Percentiles rank a stretch among this genome's conserved stretches.
Evolutionary conservation across 2,329 filamentous ascomycete species (phyloP).

Genomic region (Penicillium rolfsii): DNA sequence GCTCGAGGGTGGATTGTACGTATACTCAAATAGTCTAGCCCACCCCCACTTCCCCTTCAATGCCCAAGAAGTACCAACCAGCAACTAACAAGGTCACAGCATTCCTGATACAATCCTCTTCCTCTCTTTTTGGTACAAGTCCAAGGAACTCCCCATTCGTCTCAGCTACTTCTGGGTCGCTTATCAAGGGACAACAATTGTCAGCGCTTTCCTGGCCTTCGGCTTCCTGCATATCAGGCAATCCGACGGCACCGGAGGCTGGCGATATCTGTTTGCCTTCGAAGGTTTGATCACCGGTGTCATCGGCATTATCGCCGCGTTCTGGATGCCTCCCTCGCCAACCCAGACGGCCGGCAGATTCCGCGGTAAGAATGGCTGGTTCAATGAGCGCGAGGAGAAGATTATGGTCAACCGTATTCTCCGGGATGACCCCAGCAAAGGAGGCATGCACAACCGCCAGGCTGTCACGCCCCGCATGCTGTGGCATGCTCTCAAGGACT

Average conservation of each 20-base stretch:
- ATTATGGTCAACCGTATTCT: conserved; percentile 70
- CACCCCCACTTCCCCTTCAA: no score
- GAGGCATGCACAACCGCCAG: conserved; percentile 65
- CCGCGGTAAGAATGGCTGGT: conserved; percentile 67
- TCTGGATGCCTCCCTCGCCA: conserved; percentile 67
- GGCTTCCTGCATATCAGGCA: conserved; percentile 47
- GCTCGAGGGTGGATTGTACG: conserved; percentile 62
- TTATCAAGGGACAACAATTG: conserved; percentile 54
- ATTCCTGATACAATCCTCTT: conserved; percentile 56
- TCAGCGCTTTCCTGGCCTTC: conserved; percentile 53
- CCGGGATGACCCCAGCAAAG: conserved; percentile 60
- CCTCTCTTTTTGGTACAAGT: conserved; percentile 76
- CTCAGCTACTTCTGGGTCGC: conserved; percentile 73
- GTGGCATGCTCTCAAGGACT: conserved; percentile 56
- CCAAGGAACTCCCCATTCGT: conserved; percentile 68
- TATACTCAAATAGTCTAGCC: conserved; percentile 39
- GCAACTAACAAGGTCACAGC: conserved; percentile 25
- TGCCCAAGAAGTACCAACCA: not conserved
- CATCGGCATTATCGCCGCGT: conserved; percentile 59
- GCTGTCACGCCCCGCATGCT: conserved; percentile 54
- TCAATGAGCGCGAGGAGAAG: conserved; percentile 67
- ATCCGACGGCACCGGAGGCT: conserved; percentile 44
- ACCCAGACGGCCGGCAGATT: conserved; percentile 66
- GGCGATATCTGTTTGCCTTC: conserved; percentile 49
- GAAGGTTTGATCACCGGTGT: conserved; percentile 56